A percentile compares a stretch with the other conserved stretches of the same genome.
Conservation (phyloP, 495 filamentous ascomycete genomes). For the Hyaloscypha finlandica region DNA sequence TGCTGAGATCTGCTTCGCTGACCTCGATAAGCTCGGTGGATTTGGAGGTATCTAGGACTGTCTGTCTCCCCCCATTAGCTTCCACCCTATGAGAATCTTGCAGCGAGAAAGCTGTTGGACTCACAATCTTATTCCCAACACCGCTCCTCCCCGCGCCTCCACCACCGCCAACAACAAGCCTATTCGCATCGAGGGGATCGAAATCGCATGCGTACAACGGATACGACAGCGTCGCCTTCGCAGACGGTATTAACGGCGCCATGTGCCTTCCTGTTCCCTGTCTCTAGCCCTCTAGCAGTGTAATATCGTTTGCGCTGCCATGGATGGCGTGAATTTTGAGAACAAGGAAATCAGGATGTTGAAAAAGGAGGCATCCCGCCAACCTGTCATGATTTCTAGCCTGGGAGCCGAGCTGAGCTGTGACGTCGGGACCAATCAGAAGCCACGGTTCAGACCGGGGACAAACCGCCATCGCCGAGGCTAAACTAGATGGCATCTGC, state of each 20-base stretch:
- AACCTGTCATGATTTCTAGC: slow-evolving; percentile 14
- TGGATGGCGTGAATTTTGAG: not conserved
- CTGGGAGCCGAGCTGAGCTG: not conserved
- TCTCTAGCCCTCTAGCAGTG: not conserved
- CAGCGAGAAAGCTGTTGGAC: slow-evolving; percentile 23
- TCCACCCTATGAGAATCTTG: slow-evolving; percentile 20
- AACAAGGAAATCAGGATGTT: not conserved
- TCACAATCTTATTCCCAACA: slow-evolving; percentile 87
- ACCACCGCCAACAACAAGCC: slow-evolving; percentile 85
- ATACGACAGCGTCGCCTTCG: slow-evolving; percentile 75
- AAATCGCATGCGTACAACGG: slow-evolving; percentile 92
- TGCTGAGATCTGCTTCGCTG: slow-evolving; percentile 78
- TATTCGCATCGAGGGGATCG: slow-evolving; percentile 72
- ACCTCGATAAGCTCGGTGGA: slow-evolving; percentile 58
- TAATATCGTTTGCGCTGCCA: not conserved
- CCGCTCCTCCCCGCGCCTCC: slow-evolving; percentile 84
- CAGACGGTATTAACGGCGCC: slow-evolving; percentile 56
- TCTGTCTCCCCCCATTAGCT: slow-evolving; percentile 40
- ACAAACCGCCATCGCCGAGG: slow-evolving; percentile 8
- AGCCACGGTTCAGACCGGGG: not conserved
- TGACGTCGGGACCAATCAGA: slow-evolving; percentile 17
- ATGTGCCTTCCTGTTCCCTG: slow-evolving; percentile 30
- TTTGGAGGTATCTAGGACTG: slow-evolving; percentile 67
- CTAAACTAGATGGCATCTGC: slow-evolving; percentile 2
- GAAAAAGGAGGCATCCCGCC: not conserved